Evolutionary conservation across 148 eudicot genomes (phyloP).

Genomic region (Rhododendron kiyosumense): DNA sequence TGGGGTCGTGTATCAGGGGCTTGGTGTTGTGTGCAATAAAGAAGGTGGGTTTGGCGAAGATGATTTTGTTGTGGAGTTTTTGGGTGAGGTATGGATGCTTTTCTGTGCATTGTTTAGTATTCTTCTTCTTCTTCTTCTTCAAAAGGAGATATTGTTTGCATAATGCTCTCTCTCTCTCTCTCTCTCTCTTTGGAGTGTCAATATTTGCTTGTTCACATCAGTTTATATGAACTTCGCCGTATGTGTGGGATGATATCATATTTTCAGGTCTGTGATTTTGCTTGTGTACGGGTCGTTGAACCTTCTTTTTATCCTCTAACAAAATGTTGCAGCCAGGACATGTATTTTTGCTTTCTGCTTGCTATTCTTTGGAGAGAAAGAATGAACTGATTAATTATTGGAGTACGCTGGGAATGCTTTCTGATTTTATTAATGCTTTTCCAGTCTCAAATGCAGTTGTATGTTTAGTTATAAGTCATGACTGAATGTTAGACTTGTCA

Average conservation of each 20-base stretch:
- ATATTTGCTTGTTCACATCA: not conserved
- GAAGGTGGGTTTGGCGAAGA: constrained; percentile 85
- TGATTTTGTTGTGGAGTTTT: constrained; percentile 91
- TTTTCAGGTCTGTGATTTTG: not conserved
- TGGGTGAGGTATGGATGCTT: constrained; percentile 70
- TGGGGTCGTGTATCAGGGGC: constrained; percentile 53
- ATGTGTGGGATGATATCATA: not conserved
- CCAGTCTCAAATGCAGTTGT: not conserved
- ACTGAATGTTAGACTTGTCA: not conserved
- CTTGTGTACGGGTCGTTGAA: not conserved
- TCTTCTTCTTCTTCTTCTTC: not conserved
- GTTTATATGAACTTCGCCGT: not conserved
- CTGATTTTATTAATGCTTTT: not conserved
- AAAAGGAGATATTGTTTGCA: not conserved
- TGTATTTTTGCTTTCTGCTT: not conserved
- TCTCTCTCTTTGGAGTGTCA: not conserved
- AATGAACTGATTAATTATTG: not conserved
- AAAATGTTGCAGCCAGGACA: not conserved
- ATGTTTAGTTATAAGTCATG: not conserved
- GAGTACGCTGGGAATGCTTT: not conserved
- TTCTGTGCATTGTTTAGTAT: not conserved
- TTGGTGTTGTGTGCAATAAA: constrained; percentile 96
- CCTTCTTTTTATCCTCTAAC: not conserved
- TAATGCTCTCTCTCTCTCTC: not conserved
- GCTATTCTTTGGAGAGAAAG: not conserved